These are phyloP conservation scores for Podila epicladia DNA, from an alignment of 192 early-diverging fungal species.

Conservation along the genomic window DNA sequence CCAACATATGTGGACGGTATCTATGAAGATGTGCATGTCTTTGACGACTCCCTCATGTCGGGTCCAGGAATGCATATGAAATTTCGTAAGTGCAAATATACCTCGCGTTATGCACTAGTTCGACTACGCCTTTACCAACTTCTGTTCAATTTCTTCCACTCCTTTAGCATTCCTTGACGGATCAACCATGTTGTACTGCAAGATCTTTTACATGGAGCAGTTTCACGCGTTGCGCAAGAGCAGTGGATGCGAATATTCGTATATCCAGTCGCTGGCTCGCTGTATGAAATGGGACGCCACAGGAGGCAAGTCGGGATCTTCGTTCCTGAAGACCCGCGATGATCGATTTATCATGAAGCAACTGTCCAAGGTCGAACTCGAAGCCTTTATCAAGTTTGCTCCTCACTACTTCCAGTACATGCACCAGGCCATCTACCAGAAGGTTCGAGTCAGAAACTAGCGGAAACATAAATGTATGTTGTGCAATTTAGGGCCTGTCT, in stretches of 20 bases:
- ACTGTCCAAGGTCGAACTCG: constrained; percentile 83
- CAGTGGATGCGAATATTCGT: constrained; percentile 85
- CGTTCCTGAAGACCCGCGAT: constrained; percentile 91
- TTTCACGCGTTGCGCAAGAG: constrained; percentile 90
- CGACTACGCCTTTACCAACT: not conserved
- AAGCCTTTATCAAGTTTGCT: constrained; percentile 90
- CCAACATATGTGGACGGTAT: constrained; percentile 21
- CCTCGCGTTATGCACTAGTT: not conserved
- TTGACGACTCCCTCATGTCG: constrained; percentile 72
- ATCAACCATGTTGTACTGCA: constrained; percentile 84
- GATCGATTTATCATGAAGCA: constrained; percentile 94
- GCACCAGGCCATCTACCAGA: constrained; percentile 81
- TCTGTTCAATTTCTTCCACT: not conserved
- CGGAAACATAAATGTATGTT: not conserved
- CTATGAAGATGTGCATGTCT: constrained; percentile 52
- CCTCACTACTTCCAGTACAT: constrained; percentile 91
- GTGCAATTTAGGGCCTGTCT: no score
- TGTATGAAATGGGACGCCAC: constrained; percentile 86
- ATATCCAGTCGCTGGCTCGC: constrained; percentile 86
- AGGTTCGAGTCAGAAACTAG: constrained; percentile 52
- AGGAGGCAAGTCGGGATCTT: constrained; percentile 93
- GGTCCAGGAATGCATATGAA: constrained; percentile 80
- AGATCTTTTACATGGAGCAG: constrained; percentile 91
- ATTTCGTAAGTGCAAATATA: constrained; percentile 63
- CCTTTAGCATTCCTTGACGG: constrained; percentile 74